Evolutionary conservation across 2,329 filamentous ascomycete genomes (phyloP), one percentile per base, ranked within the genome.

Genomic region (Botryosphaeria agaves): DNA sequence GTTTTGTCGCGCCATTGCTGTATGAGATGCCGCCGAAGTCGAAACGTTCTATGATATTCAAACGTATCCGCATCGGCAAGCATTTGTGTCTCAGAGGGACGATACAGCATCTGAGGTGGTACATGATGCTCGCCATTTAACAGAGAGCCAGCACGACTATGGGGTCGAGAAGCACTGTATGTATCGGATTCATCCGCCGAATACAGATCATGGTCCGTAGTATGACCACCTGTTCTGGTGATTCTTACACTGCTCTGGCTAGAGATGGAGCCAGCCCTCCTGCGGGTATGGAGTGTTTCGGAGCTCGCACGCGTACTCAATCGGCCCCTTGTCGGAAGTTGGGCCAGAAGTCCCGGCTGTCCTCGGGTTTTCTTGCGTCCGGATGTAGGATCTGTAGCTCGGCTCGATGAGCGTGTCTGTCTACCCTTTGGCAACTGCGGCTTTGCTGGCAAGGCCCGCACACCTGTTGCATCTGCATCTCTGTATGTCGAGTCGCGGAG

Each of bases 401-500:
- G 41, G 6, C 36, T 40, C 8, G 48, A 42, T 16, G 47, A 40
- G 12, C 26, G 15, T 7, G 21, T 23, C 9, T 23, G 21, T 4
- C 9, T 23, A 11, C 21, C 21, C 9, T 23, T 23, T 12, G 21
- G 21, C 21, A 23, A 12, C 12, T 23, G 9, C 21, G 9, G 21
- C 12, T 9, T 12, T 12, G 21, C 9, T 12, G 21, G 21, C 21
- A 12, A 23, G 12, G 28, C 29, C 12, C 17, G 18, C 37, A 40
- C 28, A 37, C 26, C 23, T 36, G 38, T 21, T 36, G 30, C 20
- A 37, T 44, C 18, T 27, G 30, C 47, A 28, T 48, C 51, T 15
- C 56, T 45, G 39, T 61, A 59, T 9, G 64, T 62, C 35, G 59
- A 60, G 34, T 72, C 64, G 29, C 64, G 55, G 9, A 57, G 57